Percentiles rank a stretch among this genome's conserved stretches.
These are phyloP conservation scores for Blastobotrys proliferans DNA, from an alignment of 1,139 yeast genomes.

Conservation along the genomic window DNA sequence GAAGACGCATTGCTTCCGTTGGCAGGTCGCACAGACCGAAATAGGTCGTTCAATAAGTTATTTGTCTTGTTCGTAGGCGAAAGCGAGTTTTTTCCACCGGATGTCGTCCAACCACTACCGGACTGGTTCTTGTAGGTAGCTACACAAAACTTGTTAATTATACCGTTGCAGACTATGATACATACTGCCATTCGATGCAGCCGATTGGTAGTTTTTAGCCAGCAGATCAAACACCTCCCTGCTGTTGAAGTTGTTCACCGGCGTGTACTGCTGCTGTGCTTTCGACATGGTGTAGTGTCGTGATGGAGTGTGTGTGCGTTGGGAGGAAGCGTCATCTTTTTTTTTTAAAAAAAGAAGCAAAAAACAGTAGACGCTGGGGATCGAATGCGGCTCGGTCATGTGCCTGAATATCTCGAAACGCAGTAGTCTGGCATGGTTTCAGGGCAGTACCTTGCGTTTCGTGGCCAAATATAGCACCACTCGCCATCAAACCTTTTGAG, in stretches of 20 bases:
- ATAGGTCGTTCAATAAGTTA: conserved; percentile 22
- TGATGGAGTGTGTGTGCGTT: too few species aligned
- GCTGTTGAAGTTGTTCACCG: conserved; percentile 28
- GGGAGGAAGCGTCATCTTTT: too few species aligned
- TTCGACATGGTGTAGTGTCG: too few species aligned
- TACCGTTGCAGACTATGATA: not conserved
- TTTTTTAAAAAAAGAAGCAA: too few species aligned
- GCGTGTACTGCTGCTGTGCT: too few species aligned
- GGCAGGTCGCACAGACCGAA: conserved; percentile 5
- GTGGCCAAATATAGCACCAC: too few species aligned
- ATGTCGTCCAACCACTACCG: conserved; percentile 24
- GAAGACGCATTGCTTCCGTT: not conserved
- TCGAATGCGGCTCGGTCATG: too few species aligned
- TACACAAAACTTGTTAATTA: conserved; percentile 3
- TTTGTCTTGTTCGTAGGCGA: conserved; percentile 17
- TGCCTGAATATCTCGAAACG: too few species aligned
- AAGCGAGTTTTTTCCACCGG: conserved; percentile 12
- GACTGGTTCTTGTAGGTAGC: conserved; percentile 22
- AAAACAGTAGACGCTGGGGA: too few species aligned
- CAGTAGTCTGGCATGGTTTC: too few species aligned
- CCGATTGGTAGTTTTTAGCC: conserved; percentile 19
- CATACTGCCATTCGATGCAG: conserved; percentile 17
- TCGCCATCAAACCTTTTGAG: too few species aligned
- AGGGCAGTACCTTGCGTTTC: too few species aligned
- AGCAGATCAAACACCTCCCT: conserved; percentile 27